phyloP scores from a whole-genome alignment of 331 rosid species.

The Pyrus hybrid region DNA sequence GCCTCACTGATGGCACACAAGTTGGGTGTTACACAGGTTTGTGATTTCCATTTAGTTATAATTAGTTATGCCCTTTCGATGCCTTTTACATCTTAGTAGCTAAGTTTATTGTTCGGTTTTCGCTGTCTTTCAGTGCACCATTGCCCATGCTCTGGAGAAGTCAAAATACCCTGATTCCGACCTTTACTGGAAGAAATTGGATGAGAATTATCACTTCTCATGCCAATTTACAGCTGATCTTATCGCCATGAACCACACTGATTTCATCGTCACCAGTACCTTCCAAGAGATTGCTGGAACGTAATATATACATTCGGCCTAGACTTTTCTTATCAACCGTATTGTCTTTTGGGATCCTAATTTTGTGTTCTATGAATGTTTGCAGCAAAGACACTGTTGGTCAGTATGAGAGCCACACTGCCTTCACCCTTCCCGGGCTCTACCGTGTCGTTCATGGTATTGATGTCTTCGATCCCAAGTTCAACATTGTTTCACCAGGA shows the following conservation, averaged over 20 bases:
- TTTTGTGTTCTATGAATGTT: neutral
- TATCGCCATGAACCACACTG: conserved; percentile 99
- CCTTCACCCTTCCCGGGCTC: conserved; percentile 97
- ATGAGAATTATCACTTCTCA: conserved; percentile 90
- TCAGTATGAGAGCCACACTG: conserved; percentile 96
- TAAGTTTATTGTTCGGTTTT: neutral
- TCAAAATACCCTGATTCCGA: conserved; percentile 97
- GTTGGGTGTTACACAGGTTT: conserved; percentile 86
- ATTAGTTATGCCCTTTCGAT: neutral
- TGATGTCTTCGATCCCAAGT: conserved; percentile 93
- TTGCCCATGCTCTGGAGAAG: conserved; percentile 98
- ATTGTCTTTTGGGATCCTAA: neutral
- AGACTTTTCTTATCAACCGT: neutral
- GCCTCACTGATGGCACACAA: conserved; percentile 94
- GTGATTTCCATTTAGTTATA: conserved; percentile 7
- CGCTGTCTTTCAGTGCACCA: conserved; percentile 57
- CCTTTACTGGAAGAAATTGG: conserved; percentile 91
- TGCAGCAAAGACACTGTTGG: conserved; percentile 95
- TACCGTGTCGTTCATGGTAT: conserved; percentile 96
- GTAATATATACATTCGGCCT: conserved; percentile 11
- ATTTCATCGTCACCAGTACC: conserved; percentile 93
- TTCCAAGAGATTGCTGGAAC: conserved; percentile 99
- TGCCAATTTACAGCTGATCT: conserved; percentile 99
- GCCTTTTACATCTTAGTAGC: neutral
- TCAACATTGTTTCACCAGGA: conserved; percentile 98